Conservation (phyloP, 106 monocot species). For the Dendrobium chrysotoxum region DNA sequence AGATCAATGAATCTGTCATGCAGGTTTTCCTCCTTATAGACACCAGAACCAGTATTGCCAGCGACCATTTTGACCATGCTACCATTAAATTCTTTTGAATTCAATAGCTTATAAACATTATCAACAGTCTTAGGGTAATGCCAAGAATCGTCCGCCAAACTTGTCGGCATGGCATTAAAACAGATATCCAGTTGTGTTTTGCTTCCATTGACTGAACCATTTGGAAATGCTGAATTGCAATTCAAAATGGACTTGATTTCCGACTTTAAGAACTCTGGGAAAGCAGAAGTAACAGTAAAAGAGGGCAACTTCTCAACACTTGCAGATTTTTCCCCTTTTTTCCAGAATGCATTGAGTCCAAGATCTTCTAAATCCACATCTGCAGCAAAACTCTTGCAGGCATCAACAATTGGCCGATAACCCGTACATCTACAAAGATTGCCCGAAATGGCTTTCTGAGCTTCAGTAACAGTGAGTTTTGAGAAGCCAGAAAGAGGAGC, state of each 20-base stretch:
- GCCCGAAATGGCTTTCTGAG: slow-evolving; percentile 11
- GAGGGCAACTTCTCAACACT: slow-evolving; percentile 9
- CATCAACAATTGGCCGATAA: slow-evolving; percentile 16
- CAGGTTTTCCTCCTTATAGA: slow-evolving; percentile 53
- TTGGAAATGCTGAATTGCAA: not conserved
- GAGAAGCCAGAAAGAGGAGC: slow-evolving; percentile 7
- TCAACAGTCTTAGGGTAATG: slow-evolving; percentile 34
- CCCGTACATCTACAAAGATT: slow-evolving; percentile 19
- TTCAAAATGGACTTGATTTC: slow-evolving; percentile 37
- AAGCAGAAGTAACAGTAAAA: slow-evolving; percentile 20
- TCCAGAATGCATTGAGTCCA: slow-evolving; percentile 17
- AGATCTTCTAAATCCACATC: slow-evolving; percentile 22
- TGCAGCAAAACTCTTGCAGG: slow-evolving; percentile 12
- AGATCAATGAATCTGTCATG: slow-evolving; percentile 64
- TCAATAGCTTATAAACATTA: slow-evolving; percentile 36
- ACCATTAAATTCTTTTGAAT: slow-evolving; percentile 9
- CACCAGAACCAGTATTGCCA: slow-evolving; percentile 62
- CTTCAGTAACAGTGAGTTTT: slow-evolving; percentile 15
- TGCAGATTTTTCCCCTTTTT: slow-evolving; percentile 7
- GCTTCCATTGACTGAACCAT: slow-evolving; percentile 13
- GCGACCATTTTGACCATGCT: slow-evolving; percentile 47
- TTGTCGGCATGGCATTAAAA: not conserved
- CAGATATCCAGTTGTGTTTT: slow-evolving; percentile 12
- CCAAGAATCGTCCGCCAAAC: slow-evolving; percentile 23
- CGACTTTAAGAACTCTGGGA: slow-evolving; percentile 64